Evolutionary conservation across 129 eudicot species (phyloP).

Genomic region (Flaveria brownii): DNA sequence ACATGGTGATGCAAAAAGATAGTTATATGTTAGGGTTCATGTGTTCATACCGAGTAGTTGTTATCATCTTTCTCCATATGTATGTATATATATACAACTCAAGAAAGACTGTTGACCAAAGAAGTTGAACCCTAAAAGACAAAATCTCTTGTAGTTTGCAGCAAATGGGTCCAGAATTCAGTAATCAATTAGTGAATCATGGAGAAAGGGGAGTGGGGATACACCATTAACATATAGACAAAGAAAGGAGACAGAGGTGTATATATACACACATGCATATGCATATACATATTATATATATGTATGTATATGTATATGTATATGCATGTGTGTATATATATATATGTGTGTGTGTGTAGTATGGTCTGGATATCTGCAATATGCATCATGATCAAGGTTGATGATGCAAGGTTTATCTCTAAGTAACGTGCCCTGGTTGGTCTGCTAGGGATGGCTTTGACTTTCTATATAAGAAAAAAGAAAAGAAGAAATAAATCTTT

Average conservation of each 20-base stretch:
- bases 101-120: constrained; percentile 33
- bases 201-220: constrained; percentile 29
- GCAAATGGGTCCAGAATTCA: constrained; percentile 44
- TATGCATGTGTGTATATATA: constrained; percentile 8
- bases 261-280: constrained; percentile 29
- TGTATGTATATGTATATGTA: background rate
- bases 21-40: background rate
- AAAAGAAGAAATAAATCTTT: background rate
- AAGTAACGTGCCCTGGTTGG: constrained; percentile 42
- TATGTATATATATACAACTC: constrained; percentile 26
- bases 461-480: constrained; percentile 29
- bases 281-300: constrained; percentile 6
- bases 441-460: constrained; percentile 53
- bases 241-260: constrained; percentile 29
- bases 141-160: constrained; percentile 32
- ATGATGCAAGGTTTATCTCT: constrained; percentile 29
- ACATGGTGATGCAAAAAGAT: constrained; percentile 35
- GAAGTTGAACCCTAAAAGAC: constrained; percentile 40
- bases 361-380: background rate
- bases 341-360: background rate
- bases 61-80: constrained; percentile 78
- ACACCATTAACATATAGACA: constrained; percentile 38
- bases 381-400: constrained; percentile 29
- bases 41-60: constrained; percentile 60
- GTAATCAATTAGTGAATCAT: constrained; percentile 32